phyloP scores from a whole-genome alignment of 164 flowering plant genomes.

The Annona squamosa region DNA sequence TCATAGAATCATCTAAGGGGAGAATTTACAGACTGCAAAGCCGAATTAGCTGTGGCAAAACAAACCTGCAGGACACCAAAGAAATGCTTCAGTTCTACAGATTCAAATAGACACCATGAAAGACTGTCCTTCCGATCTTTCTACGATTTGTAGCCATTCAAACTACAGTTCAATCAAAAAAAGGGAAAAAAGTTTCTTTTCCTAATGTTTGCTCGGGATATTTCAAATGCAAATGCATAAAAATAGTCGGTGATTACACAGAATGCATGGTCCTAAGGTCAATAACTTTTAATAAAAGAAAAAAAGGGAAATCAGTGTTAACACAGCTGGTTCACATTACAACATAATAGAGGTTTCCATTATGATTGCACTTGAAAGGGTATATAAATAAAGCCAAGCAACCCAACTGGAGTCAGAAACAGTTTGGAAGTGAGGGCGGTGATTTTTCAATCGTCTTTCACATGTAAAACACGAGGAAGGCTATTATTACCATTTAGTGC shows the following conservation, averaged over 20 bases:
- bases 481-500: slow-evolving; percentile 91
- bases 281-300: background rate
- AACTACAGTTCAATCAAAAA: background rate
- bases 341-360: slow-evolving; percentile 9
- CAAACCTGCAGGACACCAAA: slow-evolving; percentile 86
- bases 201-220: background rate
- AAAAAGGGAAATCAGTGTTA: background rate
- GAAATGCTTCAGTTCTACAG: slow-evolving; percentile 52
- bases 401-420: slow-evolving; percentile 25
- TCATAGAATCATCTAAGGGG: slow-evolving; percentile 1
- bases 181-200: background rate
- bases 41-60: slow-evolving; percentile 51
- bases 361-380: background rate
- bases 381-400: slow-evolving; percentile 21
- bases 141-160: slow-evolving; percentile 3
- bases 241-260: background rate
- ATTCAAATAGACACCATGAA: slow-evolving; percentile 14
- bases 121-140: slow-evolving; percentile 3
- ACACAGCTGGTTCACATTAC: slow-evolving; percentile 13
- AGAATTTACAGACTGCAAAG: slow-evolving; percentile 22
- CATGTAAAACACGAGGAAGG: slow-evolving; percentile 75
- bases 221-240: background rate
- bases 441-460: slow-evolving; percentile 76
- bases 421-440: slow-evolving; percentile 33
- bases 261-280: background rate